Conservation (phyloP, 805 yeast genomes). For the Spathaspora passalidarum region DNA sequence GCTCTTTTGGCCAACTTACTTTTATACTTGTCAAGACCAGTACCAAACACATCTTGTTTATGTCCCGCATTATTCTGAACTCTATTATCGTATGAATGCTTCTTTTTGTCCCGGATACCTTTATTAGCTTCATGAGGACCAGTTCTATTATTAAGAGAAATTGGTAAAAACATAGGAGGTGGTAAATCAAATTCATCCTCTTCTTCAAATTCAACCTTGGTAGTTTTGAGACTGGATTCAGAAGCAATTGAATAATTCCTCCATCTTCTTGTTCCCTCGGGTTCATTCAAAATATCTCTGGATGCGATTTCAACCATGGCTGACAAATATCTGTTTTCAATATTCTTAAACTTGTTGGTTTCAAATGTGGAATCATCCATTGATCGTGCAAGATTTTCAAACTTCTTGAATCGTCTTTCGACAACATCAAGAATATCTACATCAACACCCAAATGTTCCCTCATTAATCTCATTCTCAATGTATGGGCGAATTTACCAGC, state of each 20-base stretch:
- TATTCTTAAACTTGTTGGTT: conserved; percentile 37
- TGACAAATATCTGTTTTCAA: conserved; percentile 41
- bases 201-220: not conserved
- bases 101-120: conserved; percentile 83
- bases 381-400: conserved; percentile 45
- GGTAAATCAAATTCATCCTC: conserved; percentile 14
- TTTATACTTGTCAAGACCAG: conserved; percentile 66
- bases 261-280: conserved; percentile 50
- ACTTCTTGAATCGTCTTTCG: conserved; percentile 62
- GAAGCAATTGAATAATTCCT: conserved; percentile 22
- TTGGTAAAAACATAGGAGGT: conserved; percentile 34
- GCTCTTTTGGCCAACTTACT: conserved; percentile 44
- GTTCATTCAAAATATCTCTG: conserved; percentile 56
- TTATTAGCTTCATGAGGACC: conserved; percentile 70
- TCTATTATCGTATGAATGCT: conserved; percentile 77
- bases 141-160: conserved; percentile 84
- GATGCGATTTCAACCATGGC: conserved; percentile 76
- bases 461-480: conserved; percentile 84
- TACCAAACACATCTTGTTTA: conserved; percentile 70
- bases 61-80: conserved; percentile 67
- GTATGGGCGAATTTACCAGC: conserved; percentile 91
- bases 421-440: conserved; percentile 81
- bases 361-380: conserved; percentile 37
- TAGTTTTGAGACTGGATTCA: not conserved
- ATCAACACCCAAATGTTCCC: conserved; percentile 94